Conservation (phyloP, 768 basidiomycete species). For the Stropharia rugosoannulata region DNA sequence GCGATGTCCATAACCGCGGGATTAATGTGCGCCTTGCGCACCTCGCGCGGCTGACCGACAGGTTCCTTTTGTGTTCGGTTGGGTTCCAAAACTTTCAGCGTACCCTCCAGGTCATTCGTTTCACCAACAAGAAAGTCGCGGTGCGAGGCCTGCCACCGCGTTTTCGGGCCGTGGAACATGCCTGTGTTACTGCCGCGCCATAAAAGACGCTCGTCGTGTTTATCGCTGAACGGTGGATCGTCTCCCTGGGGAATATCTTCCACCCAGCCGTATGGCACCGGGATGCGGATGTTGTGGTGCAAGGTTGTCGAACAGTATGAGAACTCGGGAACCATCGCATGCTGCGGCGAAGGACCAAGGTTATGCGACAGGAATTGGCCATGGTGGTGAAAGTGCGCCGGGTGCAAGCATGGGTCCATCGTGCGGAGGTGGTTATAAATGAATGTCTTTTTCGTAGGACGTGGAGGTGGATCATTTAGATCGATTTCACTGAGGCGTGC, state of each 20-base stretch:
- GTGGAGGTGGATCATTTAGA: slow-evolving; percentile 32
- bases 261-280: slow-evolving; percentile 46
- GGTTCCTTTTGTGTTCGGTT: slow-evolving; percentile 21
- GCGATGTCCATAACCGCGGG: slow-evolving; percentile 62
- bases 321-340: slow-evolving; percentile 48
- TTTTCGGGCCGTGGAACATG: slow-evolving; percentile 37
- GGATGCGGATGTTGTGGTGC: slow-evolving; percentile 56
- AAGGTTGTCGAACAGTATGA: slow-evolving; percentile 47
- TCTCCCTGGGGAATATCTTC: slow-evolving; percentile 40
- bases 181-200: slow-evolving; percentile 82
- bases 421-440: slow-evolving; percentile 45
- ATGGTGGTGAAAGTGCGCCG: slow-evolving; percentile 43
- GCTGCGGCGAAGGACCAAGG: slow-evolving; percentile 43
- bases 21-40: slow-evolving; percentile 42
- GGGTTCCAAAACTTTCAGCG: slow-evolving; percentile 36
- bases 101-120: slow-evolving; percentile 41
- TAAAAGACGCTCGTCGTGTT: slow-evolving; percentile 55
- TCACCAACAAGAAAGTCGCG: slow-evolving; percentile 45
- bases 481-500: slow-evolving; percentile 33
- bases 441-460: slow-evolving; percentile 39
- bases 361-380: slow-evolving; percentile 52
- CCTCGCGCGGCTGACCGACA: slow-evolving; percentile 32
- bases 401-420: slow-evolving; percentile 53
- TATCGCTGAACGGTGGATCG: slow-evolving; percentile 66
- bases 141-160: slow-evolving; percentile 52